phyloP scores from a whole-genome alignment of 2,329 filamentous ascomycete species.

The Fusarium incarnatum region DNA sequence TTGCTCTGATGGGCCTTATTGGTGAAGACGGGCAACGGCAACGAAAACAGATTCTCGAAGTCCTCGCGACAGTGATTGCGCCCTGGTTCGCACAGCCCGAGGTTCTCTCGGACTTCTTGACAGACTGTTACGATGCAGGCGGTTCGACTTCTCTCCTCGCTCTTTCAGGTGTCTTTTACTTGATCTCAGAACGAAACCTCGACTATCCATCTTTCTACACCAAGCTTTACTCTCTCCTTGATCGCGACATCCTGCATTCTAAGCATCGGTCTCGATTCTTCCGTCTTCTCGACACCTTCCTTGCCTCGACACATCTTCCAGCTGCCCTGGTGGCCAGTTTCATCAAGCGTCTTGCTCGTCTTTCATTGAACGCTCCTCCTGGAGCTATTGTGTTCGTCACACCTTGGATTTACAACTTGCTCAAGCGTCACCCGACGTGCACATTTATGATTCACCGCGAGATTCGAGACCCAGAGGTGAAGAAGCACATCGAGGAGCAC shows the following conservation, averaged over 20 bases:
- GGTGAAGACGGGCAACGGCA: constrained; percentile 81
- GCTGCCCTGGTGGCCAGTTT: constrained; percentile 93
- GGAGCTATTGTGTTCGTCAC: constrained; percentile 88
- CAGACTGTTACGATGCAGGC: constrained; percentile 89
- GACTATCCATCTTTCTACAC: constrained; percentile 95
- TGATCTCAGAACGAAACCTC: constrained; percentile 92
- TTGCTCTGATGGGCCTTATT: constrained; percentile 76
- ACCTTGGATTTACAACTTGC: constrained; percentile 94
- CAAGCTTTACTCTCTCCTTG: constrained; percentile 93
- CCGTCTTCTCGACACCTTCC: constrained; percentile 88
- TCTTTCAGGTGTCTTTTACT: constrained; percentile 91
- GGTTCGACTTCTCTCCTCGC: constrained; percentile 89
- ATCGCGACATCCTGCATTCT: constrained; percentile 87
- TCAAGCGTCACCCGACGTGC: constrained; percentile 88
- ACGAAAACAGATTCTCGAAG: constrained; percentile 80
- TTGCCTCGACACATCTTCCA: constrained; percentile 91
- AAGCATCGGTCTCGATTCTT: constrained; percentile 96
- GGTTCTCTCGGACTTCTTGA: constrained; percentile 93
- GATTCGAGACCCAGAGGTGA: constrained; percentile 67
- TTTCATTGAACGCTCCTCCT: constrained; percentile 89
- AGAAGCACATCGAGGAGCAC: constrained; percentile 69
- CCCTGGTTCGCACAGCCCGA: constrained; percentile 93
- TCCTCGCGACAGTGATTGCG: constrained; percentile 81
- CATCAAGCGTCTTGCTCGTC: constrained; percentile 88
- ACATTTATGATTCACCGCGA: constrained; percentile 96